Percentiles rank a stretch among this genome's conserved stretches.
phyloP scores from a whole-genome alignment of 805 yeast genomes.

The Ogataea neopini region DNA sequence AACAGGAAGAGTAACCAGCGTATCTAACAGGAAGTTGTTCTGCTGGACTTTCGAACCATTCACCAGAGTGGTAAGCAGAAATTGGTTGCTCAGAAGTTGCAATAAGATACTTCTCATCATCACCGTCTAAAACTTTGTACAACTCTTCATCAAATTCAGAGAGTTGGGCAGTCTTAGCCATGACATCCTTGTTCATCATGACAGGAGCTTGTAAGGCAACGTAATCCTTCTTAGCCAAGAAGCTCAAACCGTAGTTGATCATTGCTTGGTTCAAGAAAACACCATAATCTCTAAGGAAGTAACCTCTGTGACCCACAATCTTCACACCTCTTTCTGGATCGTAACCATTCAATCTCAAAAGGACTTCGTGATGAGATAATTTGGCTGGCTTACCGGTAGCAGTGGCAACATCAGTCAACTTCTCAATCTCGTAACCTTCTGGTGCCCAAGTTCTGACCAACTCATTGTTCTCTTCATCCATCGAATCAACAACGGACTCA shows the following conservation, averaged over 20 bases:
- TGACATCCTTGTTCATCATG: conserved; percentile 99
- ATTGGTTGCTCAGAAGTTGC: conserved; percentile 99
- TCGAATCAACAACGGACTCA: conserved; percentile 82
- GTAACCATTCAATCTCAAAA: conserved; percentile 93
- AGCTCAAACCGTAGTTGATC: conserved; percentile 91
- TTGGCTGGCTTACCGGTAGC: conserved; percentile 75
- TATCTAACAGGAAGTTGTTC: conserved; percentile 96
- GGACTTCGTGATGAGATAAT: conserved; percentile 93
- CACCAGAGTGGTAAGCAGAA: conserved; percentile 94
- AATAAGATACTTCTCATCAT: conserved; percentile 94
- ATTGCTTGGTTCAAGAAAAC: conserved; percentile 97
- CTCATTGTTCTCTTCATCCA: conserved; percentile 89
- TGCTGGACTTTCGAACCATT: conserved; percentile 97
- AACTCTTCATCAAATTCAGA: conserved; percentile 97
- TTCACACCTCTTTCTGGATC: conserved; percentile 99
- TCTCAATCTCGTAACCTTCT: conserved; percentile 50
- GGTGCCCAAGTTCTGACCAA: conserved; percentile 88
- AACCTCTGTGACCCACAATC: conserved; percentile 98
- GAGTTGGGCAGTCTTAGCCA: conserved; percentile 99
- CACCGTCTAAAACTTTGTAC: conserved; percentile 95
- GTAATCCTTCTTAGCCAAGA: conserved; percentile 73
- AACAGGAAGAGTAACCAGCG: conserved; percentile 98
- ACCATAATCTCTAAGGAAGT: conserved; percentile 91
- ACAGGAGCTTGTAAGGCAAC: conserved; percentile 96
- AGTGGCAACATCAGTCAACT: conserved; percentile 65